phyloP scores from a whole-genome alignment of 129 eudicot genomes.

The Glebionis coronaria region DNA sequence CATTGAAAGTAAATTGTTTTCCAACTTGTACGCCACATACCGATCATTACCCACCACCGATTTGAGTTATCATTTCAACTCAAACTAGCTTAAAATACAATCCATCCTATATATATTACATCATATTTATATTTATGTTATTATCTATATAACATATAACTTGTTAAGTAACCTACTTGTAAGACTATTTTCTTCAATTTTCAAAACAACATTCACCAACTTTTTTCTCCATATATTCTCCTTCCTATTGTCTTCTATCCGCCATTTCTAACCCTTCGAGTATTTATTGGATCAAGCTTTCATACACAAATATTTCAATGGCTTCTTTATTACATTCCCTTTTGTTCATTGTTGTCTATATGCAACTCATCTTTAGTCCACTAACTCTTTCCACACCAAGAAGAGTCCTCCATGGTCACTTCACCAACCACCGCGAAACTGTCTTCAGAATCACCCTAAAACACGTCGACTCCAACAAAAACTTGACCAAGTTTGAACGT shows the following conservation, averaged over 20 bases:
- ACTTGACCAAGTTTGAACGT: constrained; percentile 68
- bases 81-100: constrained; percentile 23
- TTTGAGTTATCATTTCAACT: constrained; percentile 26
- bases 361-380: constrained; percentile 17
- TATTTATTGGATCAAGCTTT: background rate
- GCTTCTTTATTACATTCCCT: constrained; percentile 22
- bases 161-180: constrained; percentile 28
- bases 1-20: constrained; percentile 12
- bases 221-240: constrained; percentile 32
- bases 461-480: constrained; percentile 70
- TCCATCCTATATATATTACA: background rate
- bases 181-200: constrained; percentile 21
- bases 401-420: constrained; percentile 23
- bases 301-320: constrained; percentile 7
- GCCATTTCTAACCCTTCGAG: constrained; percentile 14
- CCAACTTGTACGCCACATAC: constrained; percentile 30
- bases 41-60: constrained; percentile 36
- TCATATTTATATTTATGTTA: too few species aligned
- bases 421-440: constrained; percentile 12
- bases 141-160: background rate
- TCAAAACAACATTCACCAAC: constrained; percentile 34
- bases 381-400: constrained; percentile 58
- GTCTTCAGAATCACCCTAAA: constrained; percentile 45
- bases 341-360: constrained; percentile 24
- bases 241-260: constrained; percentile 5